Evolutionary conservation across 2,329 filamentous ascomycete genomes (phyloP).

Genomic region (Ophiostoma populinum): DNA sequence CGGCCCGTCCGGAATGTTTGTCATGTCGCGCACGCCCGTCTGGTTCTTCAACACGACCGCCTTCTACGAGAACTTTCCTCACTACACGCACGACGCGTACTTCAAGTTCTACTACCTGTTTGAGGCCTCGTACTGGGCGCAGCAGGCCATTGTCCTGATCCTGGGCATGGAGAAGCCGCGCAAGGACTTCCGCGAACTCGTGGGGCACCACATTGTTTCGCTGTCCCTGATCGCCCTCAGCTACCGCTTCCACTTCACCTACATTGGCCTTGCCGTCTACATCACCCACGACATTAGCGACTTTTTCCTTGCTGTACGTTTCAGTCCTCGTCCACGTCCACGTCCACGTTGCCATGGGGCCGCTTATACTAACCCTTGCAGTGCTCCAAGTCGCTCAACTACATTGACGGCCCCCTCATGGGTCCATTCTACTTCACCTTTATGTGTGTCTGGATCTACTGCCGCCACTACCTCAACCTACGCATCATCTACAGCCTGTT

Average conservation of each 20-base stretch:
- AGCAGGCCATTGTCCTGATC: slow-evolving; percentile 77
- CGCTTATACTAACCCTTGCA: slow-evolving; percentile 32
- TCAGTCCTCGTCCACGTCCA: too few relatives aligned
- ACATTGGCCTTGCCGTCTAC: slow-evolving; percentile 85
- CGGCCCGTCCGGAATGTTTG: slow-evolving; percentile 69
- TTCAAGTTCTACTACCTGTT: slow-evolving; percentile 97
- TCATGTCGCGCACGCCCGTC: slow-evolving; percentile 79
- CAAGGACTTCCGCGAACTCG: slow-evolving; percentile 89
- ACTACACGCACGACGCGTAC: slow-evolving; percentile 56
- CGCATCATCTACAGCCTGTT: slow-evolving; percentile 59
- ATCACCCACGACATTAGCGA: slow-evolving; percentile 89
- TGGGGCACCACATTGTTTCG: slow-evolving; percentile 81
- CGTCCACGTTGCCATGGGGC: too few relatives aligned
- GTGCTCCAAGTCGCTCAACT: slow-evolving; percentile 76
- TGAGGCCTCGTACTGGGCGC: slow-evolving; percentile 87
- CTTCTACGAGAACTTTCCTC: slow-evolving; percentile 83
- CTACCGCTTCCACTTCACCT: slow-evolving; percentile 93
- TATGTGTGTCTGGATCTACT: slow-evolving; percentile 71
- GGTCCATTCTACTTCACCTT: slow-evolving; percentile 73
- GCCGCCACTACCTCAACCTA: slow-evolving; percentile 73
- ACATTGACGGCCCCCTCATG: slow-evolving; percentile 64
- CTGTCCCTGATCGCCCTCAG: slow-evolving; percentile 67
- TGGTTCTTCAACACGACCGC: slow-evolving; percentile 89
- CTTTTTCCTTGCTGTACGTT: slow-evolving; percentile 82
- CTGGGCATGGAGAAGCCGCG: slow-evolving; percentile 81